Base-by-base conservation (phyloP, 1,284 basidiomycete species). In the Cryptococcus depauperatus region DNA sequence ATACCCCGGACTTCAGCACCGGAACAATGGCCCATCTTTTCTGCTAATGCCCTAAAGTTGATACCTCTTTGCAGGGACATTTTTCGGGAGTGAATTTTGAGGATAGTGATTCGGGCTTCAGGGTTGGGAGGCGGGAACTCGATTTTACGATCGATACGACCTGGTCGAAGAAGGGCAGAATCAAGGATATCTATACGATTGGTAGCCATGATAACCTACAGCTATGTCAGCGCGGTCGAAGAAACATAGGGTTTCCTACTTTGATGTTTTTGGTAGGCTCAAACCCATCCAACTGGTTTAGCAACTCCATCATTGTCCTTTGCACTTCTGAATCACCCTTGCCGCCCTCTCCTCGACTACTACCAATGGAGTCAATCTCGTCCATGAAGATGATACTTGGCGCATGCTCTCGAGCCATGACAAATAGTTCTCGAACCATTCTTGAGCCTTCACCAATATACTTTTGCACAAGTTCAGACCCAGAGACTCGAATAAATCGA, bases 321-420 rank as follows among this genome's bases (percentile, higher is more conserved):
- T 98, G 93, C 46, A 97, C 93, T 71, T 97, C 93, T 5, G 88
- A 93, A 64, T 98, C 93, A 30, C 85, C 83, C 22, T 85, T 85
- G 10, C 87, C 85, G 56, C 85, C 82, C 59, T 91, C 89, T 21
- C 91, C 90, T 66, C 93, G 75, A 46, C 87, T 91, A 51, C 85
- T 89, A 44, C 93, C 93, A 62, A 98, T 98, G 19, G 88, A 92
- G 73, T 98, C 93, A 58, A 98, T 97, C 71, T 98, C 93, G 73
- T 98, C 93, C 90, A 98, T 97, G 76, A 98, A 97, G 67, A 98
- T 95, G 75, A 98, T 97, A 68, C 84, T 87, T n/a, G 95, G 93
- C 22, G 93, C 93, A 66, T 97, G 92, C 70, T 97, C 93, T 55
- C 92, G 75, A 2, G 95, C 93, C 93, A 97, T 97, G 54, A 97